These are phyloP conservation scores for Ophiocordyceps australis DNA, from an alignment of 2,329 filamentous ascomycete genomes.

Conservation along the genomic window DNA sequence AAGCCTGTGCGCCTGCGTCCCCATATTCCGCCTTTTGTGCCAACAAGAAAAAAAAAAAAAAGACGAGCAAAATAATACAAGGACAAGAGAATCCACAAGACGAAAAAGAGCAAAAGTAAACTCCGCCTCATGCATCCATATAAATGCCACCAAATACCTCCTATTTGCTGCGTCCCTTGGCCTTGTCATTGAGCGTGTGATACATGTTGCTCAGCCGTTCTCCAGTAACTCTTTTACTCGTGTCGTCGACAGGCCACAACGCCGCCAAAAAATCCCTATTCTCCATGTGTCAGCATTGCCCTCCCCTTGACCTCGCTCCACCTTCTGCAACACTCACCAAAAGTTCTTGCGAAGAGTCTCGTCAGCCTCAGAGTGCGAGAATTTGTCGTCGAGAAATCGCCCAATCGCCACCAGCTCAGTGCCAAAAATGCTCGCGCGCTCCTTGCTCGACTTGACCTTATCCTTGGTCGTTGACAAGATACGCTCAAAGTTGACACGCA, in stretches of 20 bases:
- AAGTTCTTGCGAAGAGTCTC: conserved; percentile 27
- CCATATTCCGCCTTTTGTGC: conserved; percentile 6
- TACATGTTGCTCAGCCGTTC: conserved; percentile 25
- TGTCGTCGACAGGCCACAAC: conserved; percentile 26
- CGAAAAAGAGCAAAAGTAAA: no score
- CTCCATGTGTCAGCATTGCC: conserved; percentile 5
- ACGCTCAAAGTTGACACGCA: conserved; percentile 38
- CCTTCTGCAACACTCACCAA: conserved; percentile 20
- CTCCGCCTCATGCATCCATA: no score
- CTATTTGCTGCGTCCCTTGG: conserved; percentile 10
- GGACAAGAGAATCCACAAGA: no score
- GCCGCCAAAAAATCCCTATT: conserved; percentile 24
- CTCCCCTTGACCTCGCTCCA: background rate
- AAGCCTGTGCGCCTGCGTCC: no score
- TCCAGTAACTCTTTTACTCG: conserved; percentile 23
- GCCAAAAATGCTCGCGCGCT: conserved; percentile 42
- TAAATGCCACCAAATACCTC: no score
- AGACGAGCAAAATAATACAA: no score
- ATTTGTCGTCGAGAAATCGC: conserved; percentile 34
- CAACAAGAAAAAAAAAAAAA: conserved; percentile 6
- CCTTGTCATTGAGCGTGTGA: conserved; percentile 15
- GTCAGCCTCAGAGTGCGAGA: conserved; percentile 21
- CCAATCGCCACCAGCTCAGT: conserved; percentile 42
- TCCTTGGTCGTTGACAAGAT: conserved; percentile 44
- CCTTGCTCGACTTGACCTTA: conserved; percentile 41